Evolutionary conservation across 2,329 filamentous ascomycete genomes (phyloP).

Genomic region (Orbilia oligospora): DNA sequence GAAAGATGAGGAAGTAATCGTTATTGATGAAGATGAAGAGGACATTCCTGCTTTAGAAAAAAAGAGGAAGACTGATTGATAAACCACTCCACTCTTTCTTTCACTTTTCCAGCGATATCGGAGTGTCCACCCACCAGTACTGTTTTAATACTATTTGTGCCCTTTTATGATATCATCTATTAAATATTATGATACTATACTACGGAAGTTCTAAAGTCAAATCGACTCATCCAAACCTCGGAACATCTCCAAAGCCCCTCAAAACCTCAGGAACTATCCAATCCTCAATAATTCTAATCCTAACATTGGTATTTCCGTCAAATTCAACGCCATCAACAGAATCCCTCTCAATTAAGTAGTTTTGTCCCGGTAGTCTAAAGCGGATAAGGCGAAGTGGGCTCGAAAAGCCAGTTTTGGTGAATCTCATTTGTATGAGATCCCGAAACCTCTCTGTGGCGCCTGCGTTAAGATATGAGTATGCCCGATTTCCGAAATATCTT

Average conservation of each 20-base stretch:
- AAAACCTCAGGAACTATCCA: not conserved
- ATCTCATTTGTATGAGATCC: not conserved
- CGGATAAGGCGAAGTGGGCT: not conserved
- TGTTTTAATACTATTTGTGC: too few species aligned
- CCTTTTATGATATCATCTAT: too few species aligned
- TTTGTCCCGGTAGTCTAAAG: not conserved
- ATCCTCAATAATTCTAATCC: not conserved
- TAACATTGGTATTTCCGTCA: not conserved
- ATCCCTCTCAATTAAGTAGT: not conserved
- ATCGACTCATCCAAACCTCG: not conserved
- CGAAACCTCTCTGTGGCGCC: not conserved
- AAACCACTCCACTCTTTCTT: too few species aligned
- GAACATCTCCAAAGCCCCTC: not conserved
- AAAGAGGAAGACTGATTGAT: not conserved
- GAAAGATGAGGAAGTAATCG: not conserved
- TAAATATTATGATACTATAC: too few species aligned
- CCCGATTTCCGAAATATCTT: conserved; percentile 20
- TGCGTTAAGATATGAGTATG: not conserved
- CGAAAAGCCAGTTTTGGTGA: not conserved
- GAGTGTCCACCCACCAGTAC: too few species aligned
- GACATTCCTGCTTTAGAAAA: not conserved
- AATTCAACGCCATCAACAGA: not conserved
- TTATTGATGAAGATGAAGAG: not conserved
- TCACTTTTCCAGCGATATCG: too few species aligned
- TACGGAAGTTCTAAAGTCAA: not conserved